Base-by-base conservation (phyloP, 768 basidiomycete species). In the Mycena haematopus region DNA sequence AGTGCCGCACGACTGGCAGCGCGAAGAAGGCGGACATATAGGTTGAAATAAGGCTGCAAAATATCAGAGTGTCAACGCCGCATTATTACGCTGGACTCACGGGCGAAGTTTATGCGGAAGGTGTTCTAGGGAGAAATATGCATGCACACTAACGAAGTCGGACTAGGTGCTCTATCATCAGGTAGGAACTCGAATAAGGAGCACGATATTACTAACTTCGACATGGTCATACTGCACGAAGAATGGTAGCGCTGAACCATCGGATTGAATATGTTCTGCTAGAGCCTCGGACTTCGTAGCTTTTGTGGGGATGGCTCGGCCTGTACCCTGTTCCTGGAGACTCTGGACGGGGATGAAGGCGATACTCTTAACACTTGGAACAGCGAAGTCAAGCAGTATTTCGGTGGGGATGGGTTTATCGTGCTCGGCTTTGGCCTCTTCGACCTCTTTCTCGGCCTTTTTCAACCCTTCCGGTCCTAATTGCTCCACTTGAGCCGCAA, bases 201-300 rank as follows among this genome's bases (percentile, higher is more conserved):
- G 36, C 55, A 58, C 27, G 58, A 36, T n/a, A n/a, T 22, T 25
- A 22, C 76, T 44, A 52, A 92, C 95, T 80, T 94, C 85, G 51
- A 96, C 94, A 74, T 96, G 93, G 69, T 97, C 92, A 70, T 93
- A 99, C 71, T 97, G 90, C 11, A 96, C 86, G 72, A 95, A 96
- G 78, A 95, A 96, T 7, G 96, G 87, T 35, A 96, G 72, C 3
- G 83, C 72, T 2, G 80, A 72, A 3, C 89, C 90, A 67, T 97
- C 95, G 3, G 77, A 72, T 55, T 85, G 80, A 25, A 99, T 79
- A 70, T 91, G 85, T 60, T 79, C 79, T 58, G 82, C 79, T 22
- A 97, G 79, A 8, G 80, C 78, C 8, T 77, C 75, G 46, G 77
- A 75, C 5, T 72, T 63, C 5, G 71, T 64, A 15, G 73, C 57